Percentiles rank a stretch among this genome's conserved stretches.
Conservation (phyloP, 257 asterid species). For the Linderniella brevidens region DNA sequence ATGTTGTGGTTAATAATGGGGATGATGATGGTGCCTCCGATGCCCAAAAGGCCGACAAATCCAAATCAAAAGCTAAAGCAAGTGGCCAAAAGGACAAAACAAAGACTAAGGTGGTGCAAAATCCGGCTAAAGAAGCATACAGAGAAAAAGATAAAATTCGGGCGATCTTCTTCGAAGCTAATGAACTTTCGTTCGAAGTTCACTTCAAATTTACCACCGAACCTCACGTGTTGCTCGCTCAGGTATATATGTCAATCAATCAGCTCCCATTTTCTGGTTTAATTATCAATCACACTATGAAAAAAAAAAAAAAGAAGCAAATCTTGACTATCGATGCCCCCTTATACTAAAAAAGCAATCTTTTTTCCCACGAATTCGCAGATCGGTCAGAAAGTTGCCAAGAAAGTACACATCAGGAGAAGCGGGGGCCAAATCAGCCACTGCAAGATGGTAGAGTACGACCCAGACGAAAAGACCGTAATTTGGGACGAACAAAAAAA, state of each 20-base stretch:
- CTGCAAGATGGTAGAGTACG: slow-evolving; percentile 64
- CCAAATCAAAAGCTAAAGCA: slow-evolving; percentile 18
- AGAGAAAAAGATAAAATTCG: slow-evolving; percentile 15
- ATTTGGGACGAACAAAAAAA: slow-evolving; percentile 48
- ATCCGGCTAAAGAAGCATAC: slow-evolving; percentile 1
- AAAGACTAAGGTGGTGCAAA: slow-evolving; percentile 3
- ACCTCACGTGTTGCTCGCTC: slow-evolving; percentile 77
- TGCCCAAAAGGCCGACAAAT: slow-evolving; percentile 16
- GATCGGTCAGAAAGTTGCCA: slow-evolving; percentile 75
- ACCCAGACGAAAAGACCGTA: slow-evolving; percentile 66
- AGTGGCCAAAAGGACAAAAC: slow-evolving; percentile 13
- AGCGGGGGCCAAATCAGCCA: slow-evolving; percentile 55
- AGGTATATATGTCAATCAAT: no score
- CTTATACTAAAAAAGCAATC: no score
- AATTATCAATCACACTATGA: no score
- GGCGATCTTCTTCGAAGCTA: slow-evolving; percentile 16
- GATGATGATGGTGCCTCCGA: slow-evolving; percentile 21
- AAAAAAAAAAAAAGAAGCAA: no score
- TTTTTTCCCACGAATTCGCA: slow-evolving; percentile 12
- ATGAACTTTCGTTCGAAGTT: slow-evolving; percentile 33
- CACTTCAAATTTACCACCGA: slow-evolving; percentile 45
- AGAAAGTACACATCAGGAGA: slow-evolving; percentile 55
- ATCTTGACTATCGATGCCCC: background rate
- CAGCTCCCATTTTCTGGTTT: no score
- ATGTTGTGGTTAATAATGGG: slow-evolving; percentile 23